Evolutionary conservation across 495 filamentous ascomycete genomes (phyloP).

Genomic region (Talaromyces liani): DNA sequence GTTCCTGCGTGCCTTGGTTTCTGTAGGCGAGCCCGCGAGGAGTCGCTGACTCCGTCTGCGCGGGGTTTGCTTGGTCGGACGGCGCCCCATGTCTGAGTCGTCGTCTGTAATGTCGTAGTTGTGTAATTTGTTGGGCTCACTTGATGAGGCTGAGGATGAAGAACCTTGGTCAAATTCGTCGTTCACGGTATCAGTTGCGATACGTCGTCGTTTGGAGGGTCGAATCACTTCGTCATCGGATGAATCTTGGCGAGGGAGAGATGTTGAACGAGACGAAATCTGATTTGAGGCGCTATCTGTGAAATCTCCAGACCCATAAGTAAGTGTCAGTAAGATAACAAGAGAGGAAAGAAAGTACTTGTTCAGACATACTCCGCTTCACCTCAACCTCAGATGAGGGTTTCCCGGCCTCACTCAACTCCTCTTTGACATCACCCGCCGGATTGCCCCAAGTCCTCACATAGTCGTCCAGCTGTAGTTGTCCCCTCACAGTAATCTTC

Average conservation of each 20-base stretch:
- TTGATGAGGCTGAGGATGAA: background rate
- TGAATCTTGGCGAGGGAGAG: background rate
- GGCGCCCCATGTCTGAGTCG: background rate
- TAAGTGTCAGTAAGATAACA: background rate
- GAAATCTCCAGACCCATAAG: background rate
- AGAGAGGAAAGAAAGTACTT: background rate
- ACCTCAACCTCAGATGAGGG: background rate
- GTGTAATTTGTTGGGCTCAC: background rate
- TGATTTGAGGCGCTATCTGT: background rate
- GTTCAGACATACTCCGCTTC: background rate
- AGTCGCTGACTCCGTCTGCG: background rate
- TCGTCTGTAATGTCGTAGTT: background rate
- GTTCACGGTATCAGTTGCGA: background rate
- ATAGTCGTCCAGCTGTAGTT: conserved; percentile 6
- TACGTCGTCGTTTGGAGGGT: conserved; percentile 8
- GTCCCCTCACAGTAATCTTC: background rate
- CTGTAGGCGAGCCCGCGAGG: background rate
- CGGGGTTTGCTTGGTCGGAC: background rate
- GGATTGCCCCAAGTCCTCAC: background rate
- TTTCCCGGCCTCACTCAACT: conserved; percentile 6
- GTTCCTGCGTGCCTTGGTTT: background rate
- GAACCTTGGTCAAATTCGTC: background rate
- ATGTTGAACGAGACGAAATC: background rate
- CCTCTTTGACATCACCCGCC: background rate
- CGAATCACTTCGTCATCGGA: conserved; percentile 18